These are phyloP conservation scores for Oryza longistaminata DNA, from an alignment of 176 grass and related monocot species.

Conservation along the genomic window DNA sequence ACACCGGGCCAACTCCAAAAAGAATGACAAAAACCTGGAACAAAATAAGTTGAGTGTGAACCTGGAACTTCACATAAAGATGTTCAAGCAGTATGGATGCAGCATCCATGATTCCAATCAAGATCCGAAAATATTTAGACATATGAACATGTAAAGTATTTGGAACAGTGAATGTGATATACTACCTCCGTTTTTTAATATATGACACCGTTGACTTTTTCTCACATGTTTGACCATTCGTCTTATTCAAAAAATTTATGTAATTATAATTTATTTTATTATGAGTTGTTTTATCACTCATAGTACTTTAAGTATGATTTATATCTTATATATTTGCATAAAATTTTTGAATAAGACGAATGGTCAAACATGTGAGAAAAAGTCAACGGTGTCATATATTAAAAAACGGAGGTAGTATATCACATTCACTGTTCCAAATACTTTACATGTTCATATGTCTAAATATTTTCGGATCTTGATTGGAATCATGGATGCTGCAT, in stretches of 20 bases:
- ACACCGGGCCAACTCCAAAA: not conserved
- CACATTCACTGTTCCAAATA: not conserved
- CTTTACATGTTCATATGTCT: not conserved
- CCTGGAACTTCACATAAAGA: not conserved
- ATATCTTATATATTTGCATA: no score
- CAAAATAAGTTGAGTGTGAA: not conserved
- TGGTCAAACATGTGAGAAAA: no score
- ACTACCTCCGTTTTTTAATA: no score
- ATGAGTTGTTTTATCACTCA: no score
- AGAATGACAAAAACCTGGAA: not conserved
- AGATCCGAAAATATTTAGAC: not conserved
- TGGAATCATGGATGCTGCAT: not conserved
- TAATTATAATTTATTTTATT: no score
- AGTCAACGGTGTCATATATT: no score
- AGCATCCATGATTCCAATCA: not conserved
- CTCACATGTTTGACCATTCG: no score
- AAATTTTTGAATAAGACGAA: no score
- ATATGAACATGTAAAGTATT: not conserved
- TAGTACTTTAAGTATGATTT: no score
- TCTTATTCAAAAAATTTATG: no score
- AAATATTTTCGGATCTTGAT: not conserved
- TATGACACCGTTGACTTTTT: no score
- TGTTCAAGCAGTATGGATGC: not conserved
- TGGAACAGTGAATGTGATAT: not conserved
- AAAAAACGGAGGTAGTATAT: no score